phyloP scores from a whole-genome alignment of 495 filamentous ascomycete species.

The Neurospora discreta region DNA sequence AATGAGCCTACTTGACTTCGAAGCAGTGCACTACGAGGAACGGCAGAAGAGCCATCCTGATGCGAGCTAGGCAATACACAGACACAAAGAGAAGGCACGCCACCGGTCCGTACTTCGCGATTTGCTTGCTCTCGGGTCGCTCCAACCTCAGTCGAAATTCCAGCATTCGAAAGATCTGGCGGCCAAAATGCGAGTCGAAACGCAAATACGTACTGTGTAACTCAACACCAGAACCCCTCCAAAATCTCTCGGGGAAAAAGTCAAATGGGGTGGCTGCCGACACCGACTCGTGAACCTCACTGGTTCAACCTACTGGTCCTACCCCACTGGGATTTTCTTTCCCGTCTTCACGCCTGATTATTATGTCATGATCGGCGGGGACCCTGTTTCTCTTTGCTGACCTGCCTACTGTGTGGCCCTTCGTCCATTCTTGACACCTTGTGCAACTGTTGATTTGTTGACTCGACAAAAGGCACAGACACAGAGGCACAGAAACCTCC shows the following conservation, averaged over 20 bases:
- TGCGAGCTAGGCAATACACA: neutral
- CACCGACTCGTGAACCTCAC: neutral
- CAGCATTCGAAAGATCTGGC: neutral
- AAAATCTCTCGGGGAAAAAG: neutral
- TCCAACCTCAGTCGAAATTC: neutral
- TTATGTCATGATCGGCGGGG: conserved; percentile 10
- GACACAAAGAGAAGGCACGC: neutral
- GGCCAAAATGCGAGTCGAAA: neutral
- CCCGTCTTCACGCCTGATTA: neutral
- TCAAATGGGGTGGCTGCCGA: neutral
- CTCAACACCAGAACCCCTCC: neutral
- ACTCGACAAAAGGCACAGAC: neutral
- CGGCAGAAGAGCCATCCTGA: too few species aligned
- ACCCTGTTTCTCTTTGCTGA: neutral
- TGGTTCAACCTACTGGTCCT: neutral
- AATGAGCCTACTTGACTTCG: neutral
- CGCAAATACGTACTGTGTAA: neutral
- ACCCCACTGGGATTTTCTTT: neutral
- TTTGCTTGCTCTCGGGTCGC: neutral
- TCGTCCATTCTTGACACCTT: neutral
- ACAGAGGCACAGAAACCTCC: neutral
- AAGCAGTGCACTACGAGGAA: neutral
- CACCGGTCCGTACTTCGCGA: neutral
- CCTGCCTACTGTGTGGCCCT: neutral
- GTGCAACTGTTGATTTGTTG: neutral